Conservation (phyloP, 225 moss, liverwort and hornwort species). For the Physcomitrium patens region DNA sequence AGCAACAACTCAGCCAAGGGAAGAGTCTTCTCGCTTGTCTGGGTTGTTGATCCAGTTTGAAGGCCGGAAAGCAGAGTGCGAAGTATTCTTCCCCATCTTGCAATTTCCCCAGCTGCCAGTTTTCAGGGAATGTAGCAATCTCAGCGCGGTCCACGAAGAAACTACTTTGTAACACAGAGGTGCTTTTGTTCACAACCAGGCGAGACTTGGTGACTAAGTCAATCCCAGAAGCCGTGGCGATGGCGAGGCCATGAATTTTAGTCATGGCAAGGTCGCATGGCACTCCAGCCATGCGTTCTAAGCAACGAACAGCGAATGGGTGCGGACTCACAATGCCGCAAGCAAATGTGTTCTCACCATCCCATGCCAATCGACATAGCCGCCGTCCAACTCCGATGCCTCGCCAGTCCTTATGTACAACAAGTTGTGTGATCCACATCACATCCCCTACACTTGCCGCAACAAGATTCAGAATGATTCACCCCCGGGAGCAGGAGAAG, state of each 20-base stretch:
- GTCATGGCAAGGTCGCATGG: constrained; percentile 27
- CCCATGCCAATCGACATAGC: constrained; percentile 30
- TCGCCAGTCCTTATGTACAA: constrained; percentile 31
- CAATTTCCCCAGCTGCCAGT: constrained; percentile 27
- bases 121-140: constrained; percentile 8
- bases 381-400: constrained; percentile 29
- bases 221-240: constrained; percentile 25
- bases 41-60: neutral
- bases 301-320: constrained; percentile 32
- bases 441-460: constrained; percentile 26
- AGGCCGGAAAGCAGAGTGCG: constrained; percentile 32
- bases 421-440: constrained; percentile 35
- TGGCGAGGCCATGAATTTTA: constrained; percentile 23
- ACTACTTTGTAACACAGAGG: constrained; percentile 15
- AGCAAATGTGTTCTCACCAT: constrained; percentile 29
- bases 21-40: constrained; percentile 1
- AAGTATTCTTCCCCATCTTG: constrained; percentile 38
- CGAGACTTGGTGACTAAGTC: constrained; percentile 21
- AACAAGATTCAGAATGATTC: neutral
- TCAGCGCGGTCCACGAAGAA: constrained; percentile 30
- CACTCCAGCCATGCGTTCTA: constrained; percentile 35
- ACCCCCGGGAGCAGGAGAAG: neutral
- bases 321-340: constrained; percentile 31
- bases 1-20: constrained; percentile 9
- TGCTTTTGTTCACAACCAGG: constrained; percentile 22